Conservation (phyloP, 1,284 basidiomycete species). For the Pyrrhoderma noxium region DNA sequence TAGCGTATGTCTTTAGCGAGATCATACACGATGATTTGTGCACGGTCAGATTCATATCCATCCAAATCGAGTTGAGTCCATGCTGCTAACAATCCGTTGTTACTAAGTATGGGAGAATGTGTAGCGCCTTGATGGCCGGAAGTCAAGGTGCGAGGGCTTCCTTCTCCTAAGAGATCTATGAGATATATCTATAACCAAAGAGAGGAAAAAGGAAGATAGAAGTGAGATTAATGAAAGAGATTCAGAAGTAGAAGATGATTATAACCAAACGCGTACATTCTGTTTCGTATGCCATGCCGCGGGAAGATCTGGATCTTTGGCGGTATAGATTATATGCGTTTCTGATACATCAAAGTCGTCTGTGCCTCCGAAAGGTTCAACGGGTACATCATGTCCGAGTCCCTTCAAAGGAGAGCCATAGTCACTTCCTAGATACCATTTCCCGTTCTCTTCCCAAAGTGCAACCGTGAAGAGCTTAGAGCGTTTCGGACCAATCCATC, state of each 20-base stretch:
- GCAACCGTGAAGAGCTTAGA: slow-evolving; percentile 61
- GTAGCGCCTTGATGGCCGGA: slow-evolving; percentile 79
- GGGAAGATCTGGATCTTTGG: slow-evolving; percentile 72
- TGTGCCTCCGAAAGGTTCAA: slow-evolving; percentile 75
- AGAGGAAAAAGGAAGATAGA: slow-evolving; percentile 64
- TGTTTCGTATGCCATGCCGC: slow-evolving; percentile 76
- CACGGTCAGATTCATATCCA: slow-evolving; percentile 81
- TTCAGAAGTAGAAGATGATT: not conserved
- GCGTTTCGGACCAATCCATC: slow-evolving; percentile 71
- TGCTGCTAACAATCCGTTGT: slow-evolving; percentile 62
- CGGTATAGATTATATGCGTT: slow-evolving; percentile 69
- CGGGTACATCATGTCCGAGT: slow-evolving; percentile 60
- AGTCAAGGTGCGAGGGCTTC: slow-evolving; percentile 64
- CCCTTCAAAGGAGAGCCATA: slow-evolving; percentile 58
- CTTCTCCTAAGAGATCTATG: not conserved
- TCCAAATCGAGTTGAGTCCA: slow-evolving; percentile 85
- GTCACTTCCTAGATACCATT: slow-evolving; percentile 45
- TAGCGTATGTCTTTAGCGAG: slow-evolving; percentile 57
- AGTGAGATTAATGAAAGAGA: slow-evolving; percentile 1
- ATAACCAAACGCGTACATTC: slow-evolving; percentile 40
- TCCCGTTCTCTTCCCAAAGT: slow-evolving; percentile 38
- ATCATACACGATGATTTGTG: slow-evolving; percentile 75
- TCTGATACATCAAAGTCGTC: slow-evolving; percentile 72
- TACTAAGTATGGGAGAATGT: slow-evolving; percentile 60
- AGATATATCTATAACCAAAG: slow-evolving; percentile 25